A percentile compares a stretch with the other conserved stretches of the same genome.
Evolutionary conservation across 2,329 filamentous ascomycete species (phyloP).

Genomic region (Trichoderma gracile): DNA sequence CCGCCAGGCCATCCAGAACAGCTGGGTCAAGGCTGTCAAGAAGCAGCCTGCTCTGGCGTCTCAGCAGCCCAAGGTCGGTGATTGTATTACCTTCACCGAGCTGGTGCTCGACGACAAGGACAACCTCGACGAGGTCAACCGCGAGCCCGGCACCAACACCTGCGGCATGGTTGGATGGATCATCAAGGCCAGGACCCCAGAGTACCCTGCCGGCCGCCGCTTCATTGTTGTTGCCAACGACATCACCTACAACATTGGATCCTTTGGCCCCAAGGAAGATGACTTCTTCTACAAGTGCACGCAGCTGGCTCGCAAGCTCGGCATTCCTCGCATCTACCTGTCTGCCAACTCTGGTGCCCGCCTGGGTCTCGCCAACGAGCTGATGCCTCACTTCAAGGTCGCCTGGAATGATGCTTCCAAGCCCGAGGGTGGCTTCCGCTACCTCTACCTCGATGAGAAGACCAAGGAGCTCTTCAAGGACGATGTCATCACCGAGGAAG

Average conservation of each 20-base stretch:
- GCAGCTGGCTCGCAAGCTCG: constrained; percentile 87
- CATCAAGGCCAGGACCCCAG: constrained; percentile 88
- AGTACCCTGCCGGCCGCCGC: constrained; percentile 88
- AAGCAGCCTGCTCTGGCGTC: constrained; percentile 72
- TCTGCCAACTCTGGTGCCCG: constrained; percentile 99
- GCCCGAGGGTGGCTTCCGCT: constrained; percentile 91
- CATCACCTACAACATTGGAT: constrained; percentile 98
- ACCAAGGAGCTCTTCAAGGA: constrained; percentile 85
- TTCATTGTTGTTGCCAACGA: constrained; percentile 99
- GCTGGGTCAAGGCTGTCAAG: constrained; percentile 76
- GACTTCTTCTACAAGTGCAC: constrained; percentile 99
- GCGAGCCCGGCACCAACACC: constrained; percentile 91
- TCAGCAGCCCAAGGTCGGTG: constrained; percentile 80
- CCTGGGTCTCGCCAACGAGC: constrained; percentile 92
- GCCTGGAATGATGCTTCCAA: constrained; percentile 86
- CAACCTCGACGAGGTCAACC: constrained; percentile 87
- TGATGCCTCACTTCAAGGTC: constrained; percentile 95
- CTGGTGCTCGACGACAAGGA: constrained; percentile 93
- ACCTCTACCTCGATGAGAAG: constrained; percentile 88
- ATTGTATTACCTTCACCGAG: constrained; percentile 92
- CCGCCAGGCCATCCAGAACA: constrained; percentile 95
- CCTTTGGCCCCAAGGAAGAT: constrained; percentile 94
- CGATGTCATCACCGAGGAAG: constrained; percentile 72
- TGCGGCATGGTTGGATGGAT: constrained; percentile 99
- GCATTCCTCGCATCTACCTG: constrained; percentile 94